phyloP scores from a whole-genome alignment of 192 early-diverging fungal species.

The Lobulomyces angularis region DNA sequence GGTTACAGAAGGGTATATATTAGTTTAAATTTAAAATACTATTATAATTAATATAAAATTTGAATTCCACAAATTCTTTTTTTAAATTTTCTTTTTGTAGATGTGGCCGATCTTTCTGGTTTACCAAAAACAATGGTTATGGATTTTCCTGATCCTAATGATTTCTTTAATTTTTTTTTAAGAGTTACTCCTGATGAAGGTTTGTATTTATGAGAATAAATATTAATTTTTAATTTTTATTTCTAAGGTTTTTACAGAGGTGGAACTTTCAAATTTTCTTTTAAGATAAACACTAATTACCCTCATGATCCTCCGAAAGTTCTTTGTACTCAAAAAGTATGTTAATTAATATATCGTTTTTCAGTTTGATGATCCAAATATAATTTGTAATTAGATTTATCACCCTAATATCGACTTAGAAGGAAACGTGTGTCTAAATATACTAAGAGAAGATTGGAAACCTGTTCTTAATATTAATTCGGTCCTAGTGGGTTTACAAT shows the following conservation, averaged over 20 bases:
- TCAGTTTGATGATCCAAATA: not conserved
- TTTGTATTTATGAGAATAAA: slow-evolving; percentile 10
- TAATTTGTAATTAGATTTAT: slow-evolving; percentile 54
- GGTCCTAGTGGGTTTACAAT: slow-evolving; percentile 80
- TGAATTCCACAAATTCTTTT: not conserved
- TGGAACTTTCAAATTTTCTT: slow-evolving; percentile 70
- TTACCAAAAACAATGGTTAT: slow-evolving; percentile 65
- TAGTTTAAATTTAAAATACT: too few relatives aligned
- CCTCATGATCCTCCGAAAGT: slow-evolving; percentile 90
- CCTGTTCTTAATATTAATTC: slow-evolving; percentile 90
- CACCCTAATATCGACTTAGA: slow-evolving; percentile 97
- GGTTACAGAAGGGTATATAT: slow-evolving; percentile 77
- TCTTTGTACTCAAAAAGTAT: slow-evolving; percentile 72
- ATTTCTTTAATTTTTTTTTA: slow-evolving; percentile 72
- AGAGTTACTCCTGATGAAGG: slow-evolving; percentile 80
- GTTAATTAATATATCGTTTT: not conserved
- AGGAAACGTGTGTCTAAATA: slow-evolving; percentile 93
- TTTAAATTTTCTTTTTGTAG: slow-evolving; percentile 22
- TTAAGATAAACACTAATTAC: slow-evolving; percentile 75
- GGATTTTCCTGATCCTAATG: slow-evolving; percentile 60
- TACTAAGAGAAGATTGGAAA: slow-evolving; percentile 97
- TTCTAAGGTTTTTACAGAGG: slow-evolving; percentile 66
- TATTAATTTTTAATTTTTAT: slow-evolving; percentile 4
- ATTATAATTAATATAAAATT: too few relatives aligned
- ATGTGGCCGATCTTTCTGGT: slow-evolving; percentile 65